These are phyloP conservation scores for Acanthamoeba triangularis DNA, from an alignment of 208 protist species.

Conservation along the genomic window DNA sequence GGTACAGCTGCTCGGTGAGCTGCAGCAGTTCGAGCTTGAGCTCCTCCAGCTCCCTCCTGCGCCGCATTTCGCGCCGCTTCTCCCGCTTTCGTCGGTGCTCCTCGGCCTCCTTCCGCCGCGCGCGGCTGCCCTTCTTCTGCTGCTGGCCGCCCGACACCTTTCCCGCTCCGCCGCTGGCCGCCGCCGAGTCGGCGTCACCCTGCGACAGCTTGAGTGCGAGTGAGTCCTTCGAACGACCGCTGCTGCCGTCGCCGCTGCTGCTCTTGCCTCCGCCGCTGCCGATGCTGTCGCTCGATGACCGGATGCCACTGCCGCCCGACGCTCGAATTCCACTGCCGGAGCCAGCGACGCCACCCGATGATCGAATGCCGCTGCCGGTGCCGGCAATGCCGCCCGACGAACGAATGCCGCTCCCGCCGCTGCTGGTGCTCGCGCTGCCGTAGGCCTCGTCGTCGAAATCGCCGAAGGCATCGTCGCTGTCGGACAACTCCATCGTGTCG, in stretches of 20 bases:
- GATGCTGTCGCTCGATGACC: background rate
- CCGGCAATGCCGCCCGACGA: background rate
- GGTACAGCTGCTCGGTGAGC: conserved; percentile 23
- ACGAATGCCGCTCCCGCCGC: background rate
- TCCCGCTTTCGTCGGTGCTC: background rate
- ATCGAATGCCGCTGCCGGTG: background rate
- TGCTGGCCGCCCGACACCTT: background rate
- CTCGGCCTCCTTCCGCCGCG: background rate
- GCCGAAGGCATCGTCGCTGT: background rate
- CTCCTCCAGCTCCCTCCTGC: background rate
- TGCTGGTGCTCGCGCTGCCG: background rate
- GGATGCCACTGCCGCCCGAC: background rate
- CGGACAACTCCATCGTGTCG: background rate
- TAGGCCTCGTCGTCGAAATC: background rate
- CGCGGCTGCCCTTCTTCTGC: background rate
- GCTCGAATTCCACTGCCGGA: background rate
- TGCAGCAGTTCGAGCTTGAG: conserved; percentile 15
- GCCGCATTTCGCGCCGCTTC: conserved; percentile 12
- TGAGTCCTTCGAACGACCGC: background rate
- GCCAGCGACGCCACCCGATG: background rate
- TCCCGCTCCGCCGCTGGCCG: background rate
- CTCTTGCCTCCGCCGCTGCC: background rate
- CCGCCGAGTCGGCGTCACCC: background rate
- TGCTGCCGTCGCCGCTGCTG: background rate
- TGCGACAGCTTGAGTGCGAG: background rate